Evolutionary conservation across 2,329 filamentous ascomycete genomes (phyloP).

Genomic region (Stagonosporopsis tanaceti): DNA sequence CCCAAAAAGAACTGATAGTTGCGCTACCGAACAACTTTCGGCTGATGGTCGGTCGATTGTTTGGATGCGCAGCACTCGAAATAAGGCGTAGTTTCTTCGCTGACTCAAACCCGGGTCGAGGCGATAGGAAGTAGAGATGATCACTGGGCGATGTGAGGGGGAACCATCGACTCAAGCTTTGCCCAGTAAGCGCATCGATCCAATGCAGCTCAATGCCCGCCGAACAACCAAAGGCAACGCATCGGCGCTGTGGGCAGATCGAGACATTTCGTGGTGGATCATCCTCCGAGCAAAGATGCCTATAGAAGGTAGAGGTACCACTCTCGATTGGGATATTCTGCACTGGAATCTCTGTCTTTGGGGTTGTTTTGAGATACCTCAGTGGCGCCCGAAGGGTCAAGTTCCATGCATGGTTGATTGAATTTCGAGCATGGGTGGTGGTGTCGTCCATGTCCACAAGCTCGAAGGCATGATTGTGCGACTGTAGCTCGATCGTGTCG

Average conservation of each 20-base stretch:
- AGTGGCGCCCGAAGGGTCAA: conserved; percentile 28
- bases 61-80: conserved; percentile 64
- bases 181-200: conserved; percentile 58
- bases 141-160: conserved; percentile 63
- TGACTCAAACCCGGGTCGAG: conserved; percentile 60
- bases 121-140: conserved; percentile 67
- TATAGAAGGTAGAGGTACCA: conserved; percentile 53
- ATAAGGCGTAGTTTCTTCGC: conserved; percentile 68
- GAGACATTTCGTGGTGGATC: conserved; percentile 71
- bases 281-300: conserved; percentile 66
- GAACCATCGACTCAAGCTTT: conserved; percentile 64
- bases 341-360: background rate
- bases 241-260: conserved; percentile 70
- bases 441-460: conserved; percentile 35
- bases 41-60: conserved; percentile 38
- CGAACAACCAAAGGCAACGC: conserved; percentile 71
- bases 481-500: conserved; percentile 38
- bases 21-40: conserved; percentile 32
- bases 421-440: conserved; percentile 30
- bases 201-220: conserved; percentile 71
- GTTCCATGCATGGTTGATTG: conserved; percentile 45
- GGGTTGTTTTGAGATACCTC: background rate
- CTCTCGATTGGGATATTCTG: conserved; percentile 39
- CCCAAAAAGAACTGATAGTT: conserved; percentile 31
- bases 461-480: conserved; percentile 31